Conservation (phyloP, 1,284 basidiomycete genomes). For the Boletus semigastroideus region DNA sequence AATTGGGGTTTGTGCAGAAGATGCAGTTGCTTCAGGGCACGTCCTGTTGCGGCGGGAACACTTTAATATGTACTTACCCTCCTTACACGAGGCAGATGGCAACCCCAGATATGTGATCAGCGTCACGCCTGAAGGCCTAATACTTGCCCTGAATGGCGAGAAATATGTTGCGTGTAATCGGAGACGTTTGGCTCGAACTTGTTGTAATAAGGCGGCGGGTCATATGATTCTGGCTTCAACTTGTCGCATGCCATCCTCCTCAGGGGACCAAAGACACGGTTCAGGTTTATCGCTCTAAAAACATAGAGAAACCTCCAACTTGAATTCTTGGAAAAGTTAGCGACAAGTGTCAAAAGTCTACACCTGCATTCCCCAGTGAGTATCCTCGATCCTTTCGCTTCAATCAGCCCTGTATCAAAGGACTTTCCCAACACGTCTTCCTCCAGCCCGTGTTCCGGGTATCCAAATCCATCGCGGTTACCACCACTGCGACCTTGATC, state of each 20-base stretch:
- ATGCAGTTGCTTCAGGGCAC: slow-evolving; percentile 2
- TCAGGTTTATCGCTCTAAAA: not conserved
- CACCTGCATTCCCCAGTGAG: not conserved
- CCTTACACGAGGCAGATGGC: slow-evolving; percentile 18
- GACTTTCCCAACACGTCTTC: slow-evolving; percentile 18
- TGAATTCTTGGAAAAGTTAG: slow-evolving; percentile 1
- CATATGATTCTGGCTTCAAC: too few relatives aligned
- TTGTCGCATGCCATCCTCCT: too few relatives aligned
- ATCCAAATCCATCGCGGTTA: slow-evolving; percentile 40
- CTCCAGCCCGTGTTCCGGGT: slow-evolving; percentile 31
- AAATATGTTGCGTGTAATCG: too few relatives aligned
- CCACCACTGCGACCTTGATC: slow-evolving; percentile 20
- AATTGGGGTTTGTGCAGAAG: not conserved
- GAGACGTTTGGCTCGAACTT: too few relatives aligned
- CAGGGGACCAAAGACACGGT: too few relatives aligned
- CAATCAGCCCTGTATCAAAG: slow-evolving; percentile 8
- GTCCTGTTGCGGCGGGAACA: not conserved
- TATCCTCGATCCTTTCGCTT: slow-evolving; percentile 9
- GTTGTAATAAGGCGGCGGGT: too few relatives aligned
- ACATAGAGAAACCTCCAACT: not conserved
- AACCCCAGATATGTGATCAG: slow-evolving; percentile 16
- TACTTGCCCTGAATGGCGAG: not conserved
- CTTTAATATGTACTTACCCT: slow-evolving; percentile 1
- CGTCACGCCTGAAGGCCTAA: not conserved
- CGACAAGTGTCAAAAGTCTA: slow-evolving; percentile 5